A percentile compares a stretch with the other conserved stretches of the same genome.
Conservation (phyloP, 768 basidiomycete genomes). For the Phanerochaete sordida region DNA sequence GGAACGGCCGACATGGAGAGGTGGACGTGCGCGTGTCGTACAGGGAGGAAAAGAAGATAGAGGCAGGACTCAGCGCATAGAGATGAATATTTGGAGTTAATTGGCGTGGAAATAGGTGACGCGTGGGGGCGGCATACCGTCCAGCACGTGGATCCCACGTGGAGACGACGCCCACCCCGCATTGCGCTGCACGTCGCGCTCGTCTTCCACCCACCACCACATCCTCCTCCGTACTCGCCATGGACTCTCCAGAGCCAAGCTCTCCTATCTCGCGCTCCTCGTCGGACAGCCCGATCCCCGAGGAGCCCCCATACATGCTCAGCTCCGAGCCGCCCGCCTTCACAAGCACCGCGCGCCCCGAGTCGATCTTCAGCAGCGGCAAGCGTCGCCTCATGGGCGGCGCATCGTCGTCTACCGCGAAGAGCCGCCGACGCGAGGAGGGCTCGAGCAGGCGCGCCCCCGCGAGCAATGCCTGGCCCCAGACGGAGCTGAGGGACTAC, state of each 20-base stretch:
- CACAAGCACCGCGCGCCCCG: background rate
- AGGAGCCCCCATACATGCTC: background rate
- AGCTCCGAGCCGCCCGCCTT: background rate
- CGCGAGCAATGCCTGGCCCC: background rate
- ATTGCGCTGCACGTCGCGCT: background rate
- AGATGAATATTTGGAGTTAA: background rate
- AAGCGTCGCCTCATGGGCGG: constrained; percentile 9
- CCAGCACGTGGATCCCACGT: background rate
- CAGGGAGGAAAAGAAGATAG: background rate
- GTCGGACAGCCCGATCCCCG: background rate
- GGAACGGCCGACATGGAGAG: constrained; percentile 10
- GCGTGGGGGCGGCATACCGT: constrained; percentile 1
- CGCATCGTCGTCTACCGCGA: constrained; percentile 11
- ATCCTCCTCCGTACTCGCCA: background rate
- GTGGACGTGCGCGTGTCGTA: background rate
- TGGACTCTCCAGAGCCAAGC: constrained; percentile 12
- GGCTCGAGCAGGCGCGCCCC: background rate
- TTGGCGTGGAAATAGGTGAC: background rate
- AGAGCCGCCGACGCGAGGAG: constrained; percentile 21
- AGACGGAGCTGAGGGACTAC: background rate
- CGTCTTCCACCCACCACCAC: background rate
- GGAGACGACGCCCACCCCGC: background rate
- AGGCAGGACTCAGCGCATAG: background rate
- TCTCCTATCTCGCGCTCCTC: constrained; percentile 9
- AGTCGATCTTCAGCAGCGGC: background rate